These are phyloP conservation scores for Guyanaporus albipodus DNA, from an alignment of 768 basidiomycete genomes.

Conservation along the genomic window DNA sequence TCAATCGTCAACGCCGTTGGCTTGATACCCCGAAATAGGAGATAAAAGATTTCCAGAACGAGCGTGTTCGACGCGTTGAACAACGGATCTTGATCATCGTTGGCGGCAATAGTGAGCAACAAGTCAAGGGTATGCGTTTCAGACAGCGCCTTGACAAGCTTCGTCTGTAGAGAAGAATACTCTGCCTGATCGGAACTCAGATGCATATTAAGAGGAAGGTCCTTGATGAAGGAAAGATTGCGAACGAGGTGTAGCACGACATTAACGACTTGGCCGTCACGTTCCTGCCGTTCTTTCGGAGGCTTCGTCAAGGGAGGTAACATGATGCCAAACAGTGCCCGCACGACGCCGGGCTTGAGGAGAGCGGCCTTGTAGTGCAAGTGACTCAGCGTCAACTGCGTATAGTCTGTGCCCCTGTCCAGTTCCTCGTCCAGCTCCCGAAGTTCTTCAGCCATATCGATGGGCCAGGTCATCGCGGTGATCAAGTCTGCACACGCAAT, in stretches of 20 bases:
- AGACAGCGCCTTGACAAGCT: conserved; percentile 64
- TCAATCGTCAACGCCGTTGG: conserved; percentile 56
- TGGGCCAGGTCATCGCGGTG: conserved; percentile 98
- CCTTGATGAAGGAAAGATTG: conserved; percentile 93
- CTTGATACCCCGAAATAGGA: conserved; percentile 78
- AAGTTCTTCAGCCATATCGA: conserved; percentile 91
- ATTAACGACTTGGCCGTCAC: conserved; percentile 84
- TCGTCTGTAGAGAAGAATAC: conserved; percentile 72
- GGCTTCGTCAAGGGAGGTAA: conserved; percentile 75
- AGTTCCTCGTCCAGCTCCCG: conserved; percentile 82
- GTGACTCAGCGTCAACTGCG: conserved; percentile 75
- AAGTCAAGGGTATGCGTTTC: conserved; percentile 73
- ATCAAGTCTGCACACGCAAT: conserved; percentile 85
- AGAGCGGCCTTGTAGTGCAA: conserved; percentile 80
- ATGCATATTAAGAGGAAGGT: conserved; percentile 68
- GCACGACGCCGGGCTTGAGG: conserved; percentile 62
- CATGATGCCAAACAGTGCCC: conserved; percentile 69
- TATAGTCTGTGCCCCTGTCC: conserved; percentile 85
- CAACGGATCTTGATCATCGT: conserved; percentile 68
- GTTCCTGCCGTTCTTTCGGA: conserved; percentile 62
- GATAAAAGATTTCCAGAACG: conserved; percentile 88
- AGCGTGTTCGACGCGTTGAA: conserved; percentile 86
- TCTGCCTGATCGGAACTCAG: conserved; percentile 77
- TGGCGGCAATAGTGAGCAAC: conserved; percentile 81
- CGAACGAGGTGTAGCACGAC: conserved; percentile 86